Base-by-base conservation (phyloP, 805 yeast genomes). In the Ogataea pini region DNA sequence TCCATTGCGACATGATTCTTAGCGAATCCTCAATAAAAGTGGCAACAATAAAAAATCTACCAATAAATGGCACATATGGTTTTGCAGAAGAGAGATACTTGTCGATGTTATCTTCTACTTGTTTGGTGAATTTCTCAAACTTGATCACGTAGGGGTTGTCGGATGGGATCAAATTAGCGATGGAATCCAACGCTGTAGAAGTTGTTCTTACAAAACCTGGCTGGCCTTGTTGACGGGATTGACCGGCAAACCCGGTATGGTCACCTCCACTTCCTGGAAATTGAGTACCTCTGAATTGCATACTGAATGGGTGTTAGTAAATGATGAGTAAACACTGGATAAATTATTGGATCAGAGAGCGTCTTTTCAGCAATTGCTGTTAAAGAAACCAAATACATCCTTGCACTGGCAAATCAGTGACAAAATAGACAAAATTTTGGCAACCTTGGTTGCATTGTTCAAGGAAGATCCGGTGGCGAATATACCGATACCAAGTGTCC, bases 21-120 rank as follows among this genome's bases (percentile, higher is more conserved):
- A 85, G 65, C 3, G 96, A 79, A 63, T 94, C 98, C 70, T 92
- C 98, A 56, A 82, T 80, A 65, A 91, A 92, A 0, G 98, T 94
- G 42, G 96, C 96, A 47, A 92, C 96, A 52, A 92, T 91, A 56
- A 91, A 79, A 51, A 88, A 82, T 49, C 98, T 78, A 32, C 97
- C 98, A 59, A 92, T 80, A 18, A 83, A 82, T 7, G 98, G 97
- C 42, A 91, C 84, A 60, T 81, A 84, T 0, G 92, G 92, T 64
- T 77, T 83, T 38, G 84, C 63, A 44, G 80, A 72, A 56, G 76
- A 65, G 46, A 69, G 59, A 72, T 81, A 68, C 47, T 71, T 64
- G 71, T 84, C 77, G 62, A 81, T 65, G 51, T 66, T 52, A 53
- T 70, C 78, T 59, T 86, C 92, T 28, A 82, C 71, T 49, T 72